phyloP scores from a whole-genome alignment of 306 rosid species.

The Fragaria nilgerrensis region DNA sequence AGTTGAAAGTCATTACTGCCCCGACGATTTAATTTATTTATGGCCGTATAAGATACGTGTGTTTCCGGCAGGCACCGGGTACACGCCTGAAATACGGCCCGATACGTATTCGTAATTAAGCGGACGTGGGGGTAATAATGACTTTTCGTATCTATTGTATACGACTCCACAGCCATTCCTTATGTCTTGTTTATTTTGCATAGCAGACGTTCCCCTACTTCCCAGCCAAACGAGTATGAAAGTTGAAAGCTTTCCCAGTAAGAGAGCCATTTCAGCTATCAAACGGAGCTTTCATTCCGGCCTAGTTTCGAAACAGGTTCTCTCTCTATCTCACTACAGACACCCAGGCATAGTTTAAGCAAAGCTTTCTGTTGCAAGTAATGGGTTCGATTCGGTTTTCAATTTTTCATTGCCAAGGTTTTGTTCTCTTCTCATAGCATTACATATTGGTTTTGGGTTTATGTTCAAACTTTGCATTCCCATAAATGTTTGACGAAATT shows the following conservation, averaged over 20 bases:
- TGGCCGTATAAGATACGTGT: too few species aligned
- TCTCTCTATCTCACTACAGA: background rate
- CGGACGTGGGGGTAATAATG: too few species aligned
- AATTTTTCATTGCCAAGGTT: background rate
- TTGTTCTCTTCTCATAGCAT: background rate
- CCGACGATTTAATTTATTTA: too few species aligned
- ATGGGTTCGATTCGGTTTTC: background rate
- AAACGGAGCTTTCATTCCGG: conserved; percentile 32
- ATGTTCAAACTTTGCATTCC: background rate
- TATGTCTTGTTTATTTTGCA: too few species aligned
- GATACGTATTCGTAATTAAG: too few species aligned
- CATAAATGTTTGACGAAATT: background rate
- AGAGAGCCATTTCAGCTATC: conserved; percentile 28
- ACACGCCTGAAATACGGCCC: too few species aligned
- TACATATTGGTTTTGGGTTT: background rate
- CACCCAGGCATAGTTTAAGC: background rate
- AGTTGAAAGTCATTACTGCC: too few species aligned
- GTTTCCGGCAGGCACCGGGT: too few species aligned
- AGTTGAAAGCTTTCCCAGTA: conserved; percentile 27
- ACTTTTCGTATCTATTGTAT: too few species aligned
- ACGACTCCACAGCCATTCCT: too few species aligned
- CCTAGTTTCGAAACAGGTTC: conserved; percentile 19
- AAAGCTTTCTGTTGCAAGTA: background rate
- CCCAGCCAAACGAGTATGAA: conserved; percentile 19
- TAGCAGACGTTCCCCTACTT: background rate